Conservation (phyloP, 768 basidiomycete species). For the Scleroderma bovista region DNA sequence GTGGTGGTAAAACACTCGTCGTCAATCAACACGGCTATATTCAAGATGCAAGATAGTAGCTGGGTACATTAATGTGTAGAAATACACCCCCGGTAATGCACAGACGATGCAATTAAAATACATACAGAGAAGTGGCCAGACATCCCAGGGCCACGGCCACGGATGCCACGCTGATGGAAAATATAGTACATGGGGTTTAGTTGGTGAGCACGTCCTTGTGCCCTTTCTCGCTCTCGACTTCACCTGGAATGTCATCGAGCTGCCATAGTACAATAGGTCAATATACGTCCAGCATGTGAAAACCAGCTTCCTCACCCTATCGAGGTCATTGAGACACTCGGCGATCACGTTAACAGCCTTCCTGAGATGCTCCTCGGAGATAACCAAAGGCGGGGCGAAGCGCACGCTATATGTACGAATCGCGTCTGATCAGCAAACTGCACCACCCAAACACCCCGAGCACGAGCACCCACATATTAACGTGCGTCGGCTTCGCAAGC, state of each 20-base stretch:
- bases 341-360: conserved; percentile 73
- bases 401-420: conserved; percentile 65
- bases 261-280: conserved; percentile 11
- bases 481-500: conserved; percentile 93
- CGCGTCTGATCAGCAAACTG: neutral
- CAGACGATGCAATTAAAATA: too few relatives aligned
- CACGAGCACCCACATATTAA: conserved; percentile 69
- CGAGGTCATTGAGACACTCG: conserved; percentile 74
- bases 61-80: too few relatives aligned
- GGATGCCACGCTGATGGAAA: neutral
- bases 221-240: conserved; percentile 56
- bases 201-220: conserved; percentile 35
- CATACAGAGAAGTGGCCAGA: neutral
- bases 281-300: neutral
- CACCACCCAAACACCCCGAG: neutral
- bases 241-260: conserved; percentile 60
- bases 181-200: conserved; percentile 1
- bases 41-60: too few relatives aligned
- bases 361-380: conserved; percentile 78
- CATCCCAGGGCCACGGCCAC: neutral
- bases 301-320: conserved; percentile 46
- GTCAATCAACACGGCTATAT: too few relatives aligned
- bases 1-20: too few relatives aligned
- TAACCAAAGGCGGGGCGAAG: conserved; percentile 94
- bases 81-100: too few relatives aligned